Evolutionary conservation across 164 flowering plant genomes (phyloP), one percentile per base, ranked within the genome.

Genomic region (Buxus sempervirens): DNA sequence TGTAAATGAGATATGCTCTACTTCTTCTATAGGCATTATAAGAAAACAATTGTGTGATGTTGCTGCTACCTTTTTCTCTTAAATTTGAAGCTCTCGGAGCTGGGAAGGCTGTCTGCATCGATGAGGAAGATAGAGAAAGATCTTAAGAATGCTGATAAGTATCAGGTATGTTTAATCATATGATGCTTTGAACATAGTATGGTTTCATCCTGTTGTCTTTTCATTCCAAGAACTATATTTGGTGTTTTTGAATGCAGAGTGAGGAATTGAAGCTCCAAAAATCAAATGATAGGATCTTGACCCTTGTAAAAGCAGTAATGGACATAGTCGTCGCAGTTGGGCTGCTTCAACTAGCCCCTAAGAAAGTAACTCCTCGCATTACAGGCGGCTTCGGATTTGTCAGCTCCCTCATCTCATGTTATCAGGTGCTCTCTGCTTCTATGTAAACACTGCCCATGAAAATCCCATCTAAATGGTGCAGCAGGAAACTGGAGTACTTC

Each of bases 251-350:
- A 66, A 54, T 79, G 75, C 85, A 94, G 98, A 83, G 88, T 68
- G 96, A 94, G 67, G 73, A 82, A 51, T 92, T 88, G 13, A 94
- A 89, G 75, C 85, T 83, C 28, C 72, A 91, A 59, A 82, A 82
- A 62, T 86, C 96, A 60, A 96, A 89, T 69, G 97, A 90, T 69
- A 86, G 97, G 82, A 67, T 87, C n/a, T 57, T 96, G 22, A 90
- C 96, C 48, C 77, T 92, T 21, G 70, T 90, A 54, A 92, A 90
- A 81, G 82, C 99, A 20, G 75, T 72, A 22, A 78, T 91, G 79
- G 99, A 96, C 76, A 77, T 83, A 38, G 95, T 88, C 24, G 97
- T 96, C 55, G 98, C 99, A 4, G 84, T 84, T 54, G 99, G 99
- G 32, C 76, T 96, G 80, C 98, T 96, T 72, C 97, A 93, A 73